phyloP scores from a whole-genome alignment of 2,329 filamentous ascomycete species.

The Xylariaceae sp. region DNA sequence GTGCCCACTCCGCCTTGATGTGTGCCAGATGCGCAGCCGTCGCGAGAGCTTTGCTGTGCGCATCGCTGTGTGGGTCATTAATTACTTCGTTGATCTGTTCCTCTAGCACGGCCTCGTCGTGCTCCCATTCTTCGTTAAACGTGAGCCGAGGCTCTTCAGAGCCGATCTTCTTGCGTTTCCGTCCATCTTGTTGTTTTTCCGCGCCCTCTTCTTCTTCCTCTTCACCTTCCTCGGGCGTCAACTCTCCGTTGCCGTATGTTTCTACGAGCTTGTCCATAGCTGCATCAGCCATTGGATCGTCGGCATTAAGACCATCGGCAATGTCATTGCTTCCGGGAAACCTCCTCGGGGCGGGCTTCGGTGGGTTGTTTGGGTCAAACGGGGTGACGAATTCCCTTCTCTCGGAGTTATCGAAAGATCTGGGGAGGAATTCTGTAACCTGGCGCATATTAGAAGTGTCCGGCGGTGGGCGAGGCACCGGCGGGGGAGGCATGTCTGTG shows the following conservation, averaged over 20 bases:
- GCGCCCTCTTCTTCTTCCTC: constrained; percentile 36
- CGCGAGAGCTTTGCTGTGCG: constrained; percentile 61
- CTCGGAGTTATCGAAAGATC: constrained; percentile 33
- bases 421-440: constrained; percentile 36
- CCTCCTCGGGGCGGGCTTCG: constrained; percentile 29
- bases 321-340: constrained; percentile 28
- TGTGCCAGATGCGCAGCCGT: constrained; percentile 58
- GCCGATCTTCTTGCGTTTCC: constrained; percentile 36
- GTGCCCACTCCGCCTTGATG: constrained; percentile 55
- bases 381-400: constrained; percentile 32
- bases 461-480: constrained; percentile 34
- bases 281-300: constrained; percentile 43
- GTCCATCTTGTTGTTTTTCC: constrained; percentile 15
- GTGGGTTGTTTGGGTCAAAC: constrained; percentile 35
- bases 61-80: constrained; percentile 57
- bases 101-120: constrained; percentile 67
- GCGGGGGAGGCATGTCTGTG: constrained; percentile 37
- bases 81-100: constrained; percentile 72
- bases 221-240: constrained; percentile 35
- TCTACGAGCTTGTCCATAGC: constrained; percentile 47
- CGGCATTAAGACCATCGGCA: constrained; percentile 32
- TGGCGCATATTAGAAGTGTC: constrained; percentile 34
- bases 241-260: constrained; percentile 37
- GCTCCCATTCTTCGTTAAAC: constrained; percentile 64
- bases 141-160: constrained; percentile 47